Evolutionary conservation across 192 early-diverging fungal species (phyloP).

Genomic region (Backusella tuberculispora): DNA sequence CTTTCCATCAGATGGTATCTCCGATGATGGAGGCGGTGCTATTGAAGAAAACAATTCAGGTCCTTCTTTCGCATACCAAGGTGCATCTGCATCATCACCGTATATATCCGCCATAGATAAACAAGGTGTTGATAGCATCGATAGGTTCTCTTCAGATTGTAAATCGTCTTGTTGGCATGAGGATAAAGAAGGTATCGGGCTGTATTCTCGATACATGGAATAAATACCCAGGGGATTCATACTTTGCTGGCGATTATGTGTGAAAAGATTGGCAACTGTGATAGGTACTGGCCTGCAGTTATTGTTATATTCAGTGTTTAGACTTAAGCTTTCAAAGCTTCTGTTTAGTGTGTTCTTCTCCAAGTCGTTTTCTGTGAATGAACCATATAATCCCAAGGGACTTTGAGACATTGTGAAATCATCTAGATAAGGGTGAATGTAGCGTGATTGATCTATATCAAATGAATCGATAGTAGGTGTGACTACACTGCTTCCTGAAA

Average conservation of each 20-base stretch:
- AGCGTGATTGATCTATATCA: background rate
- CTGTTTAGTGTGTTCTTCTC: slow-evolving; percentile 2
- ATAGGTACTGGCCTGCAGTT: slow-evolving; percentile 26
- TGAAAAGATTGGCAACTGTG: slow-evolving; percentile 31
- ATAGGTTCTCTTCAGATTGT: slow-evolving; percentile 18
- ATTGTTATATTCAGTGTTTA: background rate
- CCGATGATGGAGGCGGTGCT: background rate
- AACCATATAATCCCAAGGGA: background rate
- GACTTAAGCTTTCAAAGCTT: slow-evolving; percentile 13
- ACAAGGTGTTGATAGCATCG: slow-evolving; percentile 10
- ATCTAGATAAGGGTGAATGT: background rate
- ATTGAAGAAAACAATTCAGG: slow-evolving; percentile 29
- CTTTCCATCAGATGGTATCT: slow-evolving; percentile 15
- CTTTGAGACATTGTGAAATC: background rate
- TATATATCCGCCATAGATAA: background rate
- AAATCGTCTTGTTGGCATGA: slow-evolving; percentile 11
- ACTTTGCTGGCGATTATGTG: slow-evolving; percentile 16
- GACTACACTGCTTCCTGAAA: background rate
- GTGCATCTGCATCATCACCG: slow-evolving; percentile 34
- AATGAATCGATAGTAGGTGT: background rate
- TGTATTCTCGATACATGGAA: slow-evolving; percentile 14
- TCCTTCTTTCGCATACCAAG: slow-evolving; percentile 41
- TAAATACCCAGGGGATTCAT: slow-evolving; percentile 14
- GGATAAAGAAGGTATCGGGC: background rate
- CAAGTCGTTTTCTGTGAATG: background rate